Conservation (phyloP, 2,329 filamentous ascomycete species). For the Aspergillus pseudonomiae region DNA sequence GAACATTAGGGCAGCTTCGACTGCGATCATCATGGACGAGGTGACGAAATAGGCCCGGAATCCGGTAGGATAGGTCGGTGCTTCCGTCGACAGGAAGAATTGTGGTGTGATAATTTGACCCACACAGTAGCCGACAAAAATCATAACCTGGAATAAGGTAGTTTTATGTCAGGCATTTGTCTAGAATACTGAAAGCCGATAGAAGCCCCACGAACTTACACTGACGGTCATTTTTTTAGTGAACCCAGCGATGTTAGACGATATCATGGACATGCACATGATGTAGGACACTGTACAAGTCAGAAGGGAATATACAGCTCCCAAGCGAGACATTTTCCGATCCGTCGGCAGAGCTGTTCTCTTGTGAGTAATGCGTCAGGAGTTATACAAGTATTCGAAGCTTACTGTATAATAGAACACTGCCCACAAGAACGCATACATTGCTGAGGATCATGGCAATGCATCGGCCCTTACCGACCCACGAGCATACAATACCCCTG, state of each 20-base stretch:
- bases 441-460: slow-evolving; percentile 1
- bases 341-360: neutral
- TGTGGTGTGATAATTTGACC: slow-evolving; percentile 2
- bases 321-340: neutral
- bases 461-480: neutral
- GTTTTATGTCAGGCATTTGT: neutral
- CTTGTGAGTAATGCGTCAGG: neutral
- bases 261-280: slow-evolving; percentile 6
- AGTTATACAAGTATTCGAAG: neutral
- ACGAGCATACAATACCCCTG: neutral
- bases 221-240: slow-evolving; percentile 2
- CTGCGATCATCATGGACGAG: neutral
- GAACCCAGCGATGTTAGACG: slow-evolving; percentile 4
- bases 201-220: neutral
- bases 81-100: neutral
- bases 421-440: neutral
- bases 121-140: neutral
- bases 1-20: neutral
- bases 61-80: neutral
- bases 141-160: neutral
- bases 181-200: neutral
- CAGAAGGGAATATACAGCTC: neutral
- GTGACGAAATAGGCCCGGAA: slow-evolving; percentile 4
- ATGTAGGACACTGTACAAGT: slow-evolving; percentile 1
- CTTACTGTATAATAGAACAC: slow-evolving; percentile 2